These are phyloP conservation scores for Teunomyces kruisii DNA, from an alignment of 805 yeast species.

Conservation along the genomic window DNA sequence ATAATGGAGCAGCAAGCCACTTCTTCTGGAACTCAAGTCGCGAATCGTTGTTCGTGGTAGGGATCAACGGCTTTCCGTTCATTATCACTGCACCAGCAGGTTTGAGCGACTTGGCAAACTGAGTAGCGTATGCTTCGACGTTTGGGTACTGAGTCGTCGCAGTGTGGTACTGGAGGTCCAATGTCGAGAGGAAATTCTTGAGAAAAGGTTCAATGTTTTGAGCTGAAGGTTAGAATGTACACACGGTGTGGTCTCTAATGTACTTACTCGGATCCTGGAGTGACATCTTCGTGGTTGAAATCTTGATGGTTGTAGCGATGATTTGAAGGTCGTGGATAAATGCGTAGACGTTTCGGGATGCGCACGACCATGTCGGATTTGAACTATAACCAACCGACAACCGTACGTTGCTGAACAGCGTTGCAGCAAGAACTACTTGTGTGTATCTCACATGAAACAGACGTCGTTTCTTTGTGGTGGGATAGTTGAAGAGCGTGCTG, in stretches of 20 bases:
- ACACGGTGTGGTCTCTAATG: constrained; percentile 1
- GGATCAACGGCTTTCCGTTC: constrained; percentile 55
- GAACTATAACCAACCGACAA: too few species aligned
- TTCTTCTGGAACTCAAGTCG: constrained; percentile 53
- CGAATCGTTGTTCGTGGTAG: constrained; percentile 23
- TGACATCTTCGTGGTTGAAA: not conserved
- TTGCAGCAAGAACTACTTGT: too few species aligned
- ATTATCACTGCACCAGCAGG: constrained; percentile 53
- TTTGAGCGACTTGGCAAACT: constrained; percentile 52
- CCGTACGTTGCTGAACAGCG: too few species aligned
- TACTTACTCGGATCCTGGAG: constrained; percentile 26
- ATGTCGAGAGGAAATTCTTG: constrained; percentile 31
- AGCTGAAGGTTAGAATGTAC: constrained; percentile 18
- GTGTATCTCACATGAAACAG: too few species aligned
- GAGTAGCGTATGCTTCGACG: constrained; percentile 43
- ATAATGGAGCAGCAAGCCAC: constrained; percentile 56
- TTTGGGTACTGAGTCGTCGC: constrained; percentile 24
- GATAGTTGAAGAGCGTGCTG: too few species aligned
- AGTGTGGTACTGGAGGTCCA: constrained; percentile 35
- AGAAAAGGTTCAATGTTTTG: constrained; percentile 41
- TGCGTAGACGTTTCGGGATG: not conserved
- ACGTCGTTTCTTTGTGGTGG: too few species aligned
- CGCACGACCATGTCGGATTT: not conserved
- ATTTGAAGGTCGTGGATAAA: not conserved
- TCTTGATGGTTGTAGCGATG: not conserved